Conservation (phyloP, 1,139 yeast genomes). For the Suhomyces anneliseae region DNA sequence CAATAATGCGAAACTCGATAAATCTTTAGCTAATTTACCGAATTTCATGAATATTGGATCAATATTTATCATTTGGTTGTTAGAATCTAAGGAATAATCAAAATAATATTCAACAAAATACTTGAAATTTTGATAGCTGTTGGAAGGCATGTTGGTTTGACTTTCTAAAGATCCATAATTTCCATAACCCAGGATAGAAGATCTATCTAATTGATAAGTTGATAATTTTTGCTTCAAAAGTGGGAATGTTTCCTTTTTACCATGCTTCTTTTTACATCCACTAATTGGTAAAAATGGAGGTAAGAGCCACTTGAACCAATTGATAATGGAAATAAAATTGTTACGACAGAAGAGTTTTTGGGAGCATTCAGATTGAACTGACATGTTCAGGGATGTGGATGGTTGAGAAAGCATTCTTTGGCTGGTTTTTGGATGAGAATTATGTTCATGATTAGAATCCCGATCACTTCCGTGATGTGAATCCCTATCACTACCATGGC, state of each 20-base stretch:
- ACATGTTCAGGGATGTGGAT: background rate
- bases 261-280: background rate
- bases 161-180: constrained; percentile 11
- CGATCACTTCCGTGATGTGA: background rate
- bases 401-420: background rate
- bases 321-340: constrained; percentile 10
- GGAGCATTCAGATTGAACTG: background rate
- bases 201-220: constrained; percentile 15
- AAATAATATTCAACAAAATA: constrained; percentile 23
- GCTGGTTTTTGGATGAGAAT: background rate
- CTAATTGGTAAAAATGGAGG: constrained; percentile 22
- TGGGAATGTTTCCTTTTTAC: constrained; percentile 12
- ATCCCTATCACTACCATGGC: constrained; percentile 3
- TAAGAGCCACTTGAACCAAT: constrained; percentile 26
- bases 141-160: background rate
- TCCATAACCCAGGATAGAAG: constrained; percentile 10
- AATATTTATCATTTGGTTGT: constrained; percentile 9
- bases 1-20: constrained; percentile 7
- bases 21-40: constrained; percentile 11
- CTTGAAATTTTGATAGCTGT: constrained; percentile 17
- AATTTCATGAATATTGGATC: constrained; percentile 19
- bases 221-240: constrained; percentile 16
- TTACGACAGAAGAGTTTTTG: background rate
- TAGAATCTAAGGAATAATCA: constrained; percentile 15
- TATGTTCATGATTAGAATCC: background rate